Base-by-base conservation (phyloP, 2,329 filamentous ascomycete genomes). In the Trichoderma guizhouense region DNA sequence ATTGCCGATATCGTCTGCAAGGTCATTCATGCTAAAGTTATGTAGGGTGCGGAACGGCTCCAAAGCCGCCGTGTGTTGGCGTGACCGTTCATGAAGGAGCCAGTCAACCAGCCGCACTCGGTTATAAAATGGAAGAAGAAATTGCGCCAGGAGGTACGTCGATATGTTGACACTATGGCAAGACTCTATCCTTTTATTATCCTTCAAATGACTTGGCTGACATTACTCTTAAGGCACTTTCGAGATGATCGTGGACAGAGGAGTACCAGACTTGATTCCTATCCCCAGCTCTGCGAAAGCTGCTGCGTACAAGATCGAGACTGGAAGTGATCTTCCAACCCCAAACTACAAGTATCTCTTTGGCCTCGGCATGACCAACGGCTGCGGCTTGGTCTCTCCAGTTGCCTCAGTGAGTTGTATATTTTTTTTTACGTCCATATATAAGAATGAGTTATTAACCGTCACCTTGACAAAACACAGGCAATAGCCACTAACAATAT, bases 161-260 rank as follows among this genome's bases (percentile, higher is more conserved):
- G 8, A 51, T 12, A 47, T 47, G 7, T 21, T 11, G 18, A 11
- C 18, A 47, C 18, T 21, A 21, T 47, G 7, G 18, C 5, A 51
- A 1, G 1, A 18, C 7, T 39, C 0, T 39, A 39, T 39, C 15
- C 14, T 39, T 18, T 6, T 18, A 7, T 18, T 39, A 8, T 18
- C 36, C 1, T 51, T 21, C 5, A 0, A 51, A 6, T 3, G 4
- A 0, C n/a, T 0, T 1, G n/a, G 43, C n/a, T 51, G n/a, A 51
- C 43, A 11, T 21, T 51, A 3, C n/a, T 21, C 5, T 6, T 6
- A 24, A 51, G 43, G 43, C 43, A 51, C 43, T 1, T 51, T 51
- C 9, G 43, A 51, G n/a, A 51, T 51, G 43, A 51, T 51, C 5
- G n/a, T 51, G n/a, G 43, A 51, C 5, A 51, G 43, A 21, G 43